Evolutionary conservation across 257 asterid species (phyloP).

Genomic region (Solanum pennellii): DNA sequence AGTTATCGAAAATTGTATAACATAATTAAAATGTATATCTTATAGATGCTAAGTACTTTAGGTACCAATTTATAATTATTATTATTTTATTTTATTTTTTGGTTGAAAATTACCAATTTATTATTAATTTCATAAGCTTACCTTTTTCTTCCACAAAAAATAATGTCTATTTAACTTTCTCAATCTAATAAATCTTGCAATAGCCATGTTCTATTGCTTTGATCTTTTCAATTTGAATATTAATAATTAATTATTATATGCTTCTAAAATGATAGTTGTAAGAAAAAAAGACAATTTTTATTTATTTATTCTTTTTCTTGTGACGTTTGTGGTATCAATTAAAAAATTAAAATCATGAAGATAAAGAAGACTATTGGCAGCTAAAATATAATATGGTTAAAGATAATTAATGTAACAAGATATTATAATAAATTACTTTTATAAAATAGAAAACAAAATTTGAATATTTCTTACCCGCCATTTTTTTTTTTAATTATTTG

Average conservation of each 20-base stretch:
- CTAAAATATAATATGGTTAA: background rate
- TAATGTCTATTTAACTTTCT: background rate
- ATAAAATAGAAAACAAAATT: background rate
- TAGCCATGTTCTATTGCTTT: background rate
- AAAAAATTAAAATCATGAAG: background rate
- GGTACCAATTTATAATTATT: background rate
- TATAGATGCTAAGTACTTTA: background rate
- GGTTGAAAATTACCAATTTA: background rate
- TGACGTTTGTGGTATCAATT: background rate
- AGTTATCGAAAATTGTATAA: background rate
- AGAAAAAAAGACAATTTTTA: background rate
- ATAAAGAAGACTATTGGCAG: background rate
- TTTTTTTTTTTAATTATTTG: too few species aligned
- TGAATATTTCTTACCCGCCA: too few species aligned
- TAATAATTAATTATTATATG: background rate
- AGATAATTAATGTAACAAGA: background rate
- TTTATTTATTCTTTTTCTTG: background rate
- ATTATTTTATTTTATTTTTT: too few species aligned
- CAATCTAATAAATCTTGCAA: background rate
- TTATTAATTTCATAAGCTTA: background rate
- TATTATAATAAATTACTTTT: background rate
- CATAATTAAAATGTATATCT: background rate
- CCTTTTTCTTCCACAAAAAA: background rate
- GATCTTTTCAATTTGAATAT: background rate
- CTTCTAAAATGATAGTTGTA: background rate